These are phyloP conservation scores for Lepidium didymum DNA, from an alignment of 345 rosid species.

Conservation along the genomic window DNA sequence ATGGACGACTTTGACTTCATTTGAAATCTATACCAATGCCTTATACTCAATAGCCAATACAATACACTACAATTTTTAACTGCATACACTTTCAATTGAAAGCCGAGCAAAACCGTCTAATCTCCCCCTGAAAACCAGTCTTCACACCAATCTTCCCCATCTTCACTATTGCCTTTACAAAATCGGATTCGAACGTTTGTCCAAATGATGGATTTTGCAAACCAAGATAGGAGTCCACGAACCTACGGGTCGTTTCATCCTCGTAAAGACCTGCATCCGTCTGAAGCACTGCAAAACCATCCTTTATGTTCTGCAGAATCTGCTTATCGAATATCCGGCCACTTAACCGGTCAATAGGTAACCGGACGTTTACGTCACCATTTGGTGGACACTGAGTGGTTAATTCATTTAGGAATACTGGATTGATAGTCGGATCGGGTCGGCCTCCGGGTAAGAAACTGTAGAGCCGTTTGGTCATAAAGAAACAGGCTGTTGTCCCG, in stretches of 20 bases:
- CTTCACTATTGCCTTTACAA: conserved; percentile 51
- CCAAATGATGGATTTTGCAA: conserved; percentile 26
- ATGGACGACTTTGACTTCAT: no score
- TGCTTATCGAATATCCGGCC: conserved; percentile 46
- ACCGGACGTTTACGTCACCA: conserved; percentile 50
- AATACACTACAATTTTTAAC: background rate
- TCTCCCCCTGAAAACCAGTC: conserved; percentile 55
- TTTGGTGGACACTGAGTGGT: conserved; percentile 42
- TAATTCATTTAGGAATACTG: conserved; percentile 37
- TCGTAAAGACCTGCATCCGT: conserved; percentile 70
- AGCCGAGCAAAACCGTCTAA: conserved; percentile 55
- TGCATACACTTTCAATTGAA: conserved; percentile 32
- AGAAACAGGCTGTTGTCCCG: conserved; percentile 87
- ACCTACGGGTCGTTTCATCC: conserved; percentile 33
- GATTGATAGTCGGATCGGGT: conserved; percentile 57
- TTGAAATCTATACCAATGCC: no score
- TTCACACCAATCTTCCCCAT: conserved; percentile 68
- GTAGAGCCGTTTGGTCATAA: conserved; percentile 67
- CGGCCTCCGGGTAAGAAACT: conserved; percentile 37
- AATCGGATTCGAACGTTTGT: conserved; percentile 47
- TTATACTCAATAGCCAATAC: no score
- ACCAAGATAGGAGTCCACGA: conserved; percentile 53
- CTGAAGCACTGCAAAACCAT: conserved; percentile 67
- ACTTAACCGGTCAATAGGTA: conserved; percentile 51
- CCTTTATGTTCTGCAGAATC: conserved; percentile 47